Percentiles rank a stretch among this genome's conserved stretches.
Conservation (phyloP, 2,329 filamentous ascomycete species). For the Beauveria pseudobassiana region DNA sequence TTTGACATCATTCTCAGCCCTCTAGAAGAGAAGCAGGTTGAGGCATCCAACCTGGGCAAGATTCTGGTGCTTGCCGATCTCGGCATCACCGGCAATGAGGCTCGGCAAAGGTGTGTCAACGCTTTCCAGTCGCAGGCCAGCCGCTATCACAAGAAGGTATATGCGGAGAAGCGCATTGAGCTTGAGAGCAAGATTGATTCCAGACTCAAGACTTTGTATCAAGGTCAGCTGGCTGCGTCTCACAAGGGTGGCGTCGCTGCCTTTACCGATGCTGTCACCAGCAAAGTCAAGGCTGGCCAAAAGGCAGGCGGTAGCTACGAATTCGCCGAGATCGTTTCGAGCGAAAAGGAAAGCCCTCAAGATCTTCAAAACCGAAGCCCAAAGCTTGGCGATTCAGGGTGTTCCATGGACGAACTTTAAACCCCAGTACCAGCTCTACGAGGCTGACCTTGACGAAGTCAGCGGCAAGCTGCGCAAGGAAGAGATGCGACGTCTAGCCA, state of each 20-base stretch:
- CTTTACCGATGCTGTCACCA: conserved; percentile 83
- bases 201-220: conserved; percentile 81
- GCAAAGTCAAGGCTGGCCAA: conserved; percentile 82
- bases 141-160: conserved; percentile 95
- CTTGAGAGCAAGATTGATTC: conserved; percentile 80
- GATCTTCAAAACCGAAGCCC: conserved; percentile 68
- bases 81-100: conserved; percentile 62
- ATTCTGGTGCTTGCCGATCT: conserved; percentile 66
- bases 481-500: conserved; percentile 90
- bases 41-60: conserved; percentile 64
- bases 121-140: conserved; percentile 88
- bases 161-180: conserved; percentile 75
- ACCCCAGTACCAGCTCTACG: conserved; percentile 70
- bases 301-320: conserved; percentile 88
- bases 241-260: conserved; percentile 80
- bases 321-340: conserved; percentile 86
- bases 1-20: conserved; percentile 80
- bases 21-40: conserved; percentile 78
- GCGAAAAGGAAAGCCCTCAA: conserved; percentile 72
- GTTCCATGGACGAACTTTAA: conserved; percentile 83
- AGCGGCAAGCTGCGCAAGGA: conserved; percentile 81
- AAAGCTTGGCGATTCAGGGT: conserved; percentile 67
- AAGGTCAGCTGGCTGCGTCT: conserved; percentile 77
- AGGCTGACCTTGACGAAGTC: conserved; percentile 86
- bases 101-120: conserved; percentile 66